Evolutionary conservation across 1,139 yeast genomes (phyloP), one percentile per base, ranked within the genome.

Genomic region (Saccharomyces hybrid): DNA sequence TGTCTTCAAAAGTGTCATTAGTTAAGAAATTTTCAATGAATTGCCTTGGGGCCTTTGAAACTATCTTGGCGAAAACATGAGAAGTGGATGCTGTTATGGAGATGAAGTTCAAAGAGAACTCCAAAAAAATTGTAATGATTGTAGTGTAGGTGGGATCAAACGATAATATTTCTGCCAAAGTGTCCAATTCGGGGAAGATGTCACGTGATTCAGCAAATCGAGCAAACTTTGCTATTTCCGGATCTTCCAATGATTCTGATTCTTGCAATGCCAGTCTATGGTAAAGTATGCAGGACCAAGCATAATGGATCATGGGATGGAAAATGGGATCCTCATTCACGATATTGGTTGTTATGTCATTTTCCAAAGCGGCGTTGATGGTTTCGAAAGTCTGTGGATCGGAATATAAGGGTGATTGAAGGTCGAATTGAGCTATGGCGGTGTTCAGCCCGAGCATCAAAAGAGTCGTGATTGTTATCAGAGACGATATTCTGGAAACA

Each of bases 91-190:
- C 81, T 6, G 81, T 82, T 50, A 88, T 69, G 26, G 83, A 76
- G 8, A 86, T 71, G 59, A 87, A 81, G 3, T 90, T 88, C 58
- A 86, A 73, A 26, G 83, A 77, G 0, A 88, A 75, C 27, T 80
- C 73, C 12, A 88, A 71, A 53, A 86, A 78, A 0, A 84, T 75
- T 2, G 87, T 78, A 57, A 86, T 71, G 2, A 86, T 75, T 0
- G 83, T 83, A 0, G 84, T 72, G 62, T 80, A 85, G 16, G 82
- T 65, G 47, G 73, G 71, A 57, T 84, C 87, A 59, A 77, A 78
- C 24, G 76, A 73, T 4, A 84, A 70, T 1, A 74, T 64, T 19
- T 73, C 67, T 54, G 81, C 78, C 42, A 82, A 71, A 1, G 66
- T 64, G 21, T 66, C 66, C 31, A 84, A 71, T 1, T 77, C 73